Base-by-base conservation (phyloP, 345 rosid species). In the Populus ilicifolia region DNA sequence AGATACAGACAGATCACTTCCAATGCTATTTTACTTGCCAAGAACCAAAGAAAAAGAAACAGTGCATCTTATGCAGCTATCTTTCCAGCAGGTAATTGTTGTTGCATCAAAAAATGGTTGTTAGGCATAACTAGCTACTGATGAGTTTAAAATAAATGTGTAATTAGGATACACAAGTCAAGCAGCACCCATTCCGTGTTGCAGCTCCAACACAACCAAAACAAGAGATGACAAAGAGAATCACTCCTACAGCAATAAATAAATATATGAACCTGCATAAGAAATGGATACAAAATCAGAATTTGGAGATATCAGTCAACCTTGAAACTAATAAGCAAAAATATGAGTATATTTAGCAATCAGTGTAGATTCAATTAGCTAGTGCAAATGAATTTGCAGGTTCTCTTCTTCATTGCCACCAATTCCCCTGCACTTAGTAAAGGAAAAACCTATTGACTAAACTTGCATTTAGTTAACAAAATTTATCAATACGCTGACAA, bases 171-270 rank as follows among this genome's bases (percentile, higher is more conserved):
- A 96, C 99, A 85, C 93, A 96, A 83, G 88, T 77, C 86, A 96
- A 83, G 88, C 99, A 96, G 90, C 99, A 96, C 66, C 93, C 90
- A 35, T 88, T 96, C 80, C 96, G 77, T n/a, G 93, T 83, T 69
- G 87, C 78, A 82, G 92, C 86, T 82, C 97, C 97, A 66, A 91
- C 71, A 74, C 99, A 96, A 59, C 99, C 99, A 83, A 89, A 88
- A 70, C 93, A 96, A n/a, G 99, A 94, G 78, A 92, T 84, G 80
- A 96, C 81, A 56, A 96, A 89, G 69, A 96, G 88, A 84, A 93
- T 77, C 69, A 84, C 93, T 35, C 99, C 99, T 1, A 92, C 82
- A 54, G 93, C 98, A 84, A 94, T 82, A 80, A 96, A 96, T 86
- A 91, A 80, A 87, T 89, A 92, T 71, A 96, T 87, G 76, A 96